Conservation (phyloP, 352 stramenopile genomes). For the Pythium phragmitis region DNA sequence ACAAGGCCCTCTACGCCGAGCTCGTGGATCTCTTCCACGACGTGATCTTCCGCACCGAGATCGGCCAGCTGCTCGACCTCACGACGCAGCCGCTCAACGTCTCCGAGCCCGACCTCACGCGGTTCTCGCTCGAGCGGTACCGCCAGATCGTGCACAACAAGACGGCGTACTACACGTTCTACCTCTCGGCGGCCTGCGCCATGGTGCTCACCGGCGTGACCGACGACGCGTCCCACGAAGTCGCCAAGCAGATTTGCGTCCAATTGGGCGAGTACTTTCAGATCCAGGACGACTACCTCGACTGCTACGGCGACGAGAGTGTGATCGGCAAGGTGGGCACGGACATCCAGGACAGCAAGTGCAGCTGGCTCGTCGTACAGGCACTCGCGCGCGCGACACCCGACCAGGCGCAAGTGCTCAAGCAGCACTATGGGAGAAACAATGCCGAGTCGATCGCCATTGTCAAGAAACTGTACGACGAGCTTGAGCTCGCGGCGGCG, state of each 20-base stretch:
- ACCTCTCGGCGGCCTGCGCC: constrained; percentile 93
- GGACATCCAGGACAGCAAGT: constrained; percentile 99
- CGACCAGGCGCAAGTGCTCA: constrained; percentile 79
- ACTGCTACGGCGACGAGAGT: constrained; percentile 95
- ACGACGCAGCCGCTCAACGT: constrained; percentile 85
- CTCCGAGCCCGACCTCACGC: constrained; percentile 73
- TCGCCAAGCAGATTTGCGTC: constrained; percentile 94
- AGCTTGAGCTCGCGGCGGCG: constrained; percentile 85
- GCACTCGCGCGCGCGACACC: constrained; percentile 75
- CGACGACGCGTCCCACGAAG: constrained; percentile 67
- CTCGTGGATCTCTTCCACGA: constrained; percentile 96
- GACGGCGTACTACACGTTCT: constrained; percentile 99
- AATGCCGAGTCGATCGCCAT: constrained; percentile 70
- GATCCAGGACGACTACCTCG: constrained; percentile 99
- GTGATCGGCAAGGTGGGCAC: constrained; percentile 96
- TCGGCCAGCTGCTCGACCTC: constrained; percentile 94
- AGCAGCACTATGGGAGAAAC: constrained; percentile 93
- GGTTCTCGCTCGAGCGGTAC: constrained; percentile 94
- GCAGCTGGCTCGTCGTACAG: constrained; percentile 97
- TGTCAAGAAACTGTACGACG: constrained; percentile 94
- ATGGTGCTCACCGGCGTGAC: constrained; percentile 89
- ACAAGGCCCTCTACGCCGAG: constrained; percentile 81
- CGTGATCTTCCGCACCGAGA: constrained; percentile 96
- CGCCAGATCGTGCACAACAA: constrained; percentile 98
- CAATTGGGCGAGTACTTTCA: constrained; percentile 99